Percentiles rank a stretch among this genome's conserved stretches.
Evolutionary conservation across 2,329 filamentous ascomycete genomes (phyloP).

Genomic region (Aspergillus niger): DNA sequence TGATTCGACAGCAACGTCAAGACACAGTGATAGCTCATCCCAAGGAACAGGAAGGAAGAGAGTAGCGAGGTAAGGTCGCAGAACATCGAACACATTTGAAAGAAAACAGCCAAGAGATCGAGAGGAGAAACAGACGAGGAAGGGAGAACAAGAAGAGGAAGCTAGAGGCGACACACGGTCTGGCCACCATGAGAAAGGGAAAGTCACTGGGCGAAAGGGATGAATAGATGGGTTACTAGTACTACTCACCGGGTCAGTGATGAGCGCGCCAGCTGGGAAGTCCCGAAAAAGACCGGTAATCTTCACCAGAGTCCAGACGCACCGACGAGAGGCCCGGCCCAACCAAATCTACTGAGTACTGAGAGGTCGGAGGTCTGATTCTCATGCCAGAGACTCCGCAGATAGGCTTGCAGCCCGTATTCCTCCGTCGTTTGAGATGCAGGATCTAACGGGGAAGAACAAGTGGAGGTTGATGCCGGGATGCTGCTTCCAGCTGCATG

Average conservation of each 20-base stretch:
- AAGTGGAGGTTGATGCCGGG: conserved; percentile 10
- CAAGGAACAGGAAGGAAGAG: conserved; percentile 4
- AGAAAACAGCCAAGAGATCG: neutral
- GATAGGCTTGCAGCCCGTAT: neutral
- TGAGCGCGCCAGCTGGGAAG: neutral
- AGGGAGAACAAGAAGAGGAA: neutral
- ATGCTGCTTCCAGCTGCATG: conserved; percentile 15
- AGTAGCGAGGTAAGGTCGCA: conserved; percentile 8
- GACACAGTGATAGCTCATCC: conserved; percentile 6
- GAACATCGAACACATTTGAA: conserved; percentile 1
- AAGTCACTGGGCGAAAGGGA: conserved; percentile 3
- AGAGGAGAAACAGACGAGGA: neutral
- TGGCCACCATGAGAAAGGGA: conserved; percentile 4
- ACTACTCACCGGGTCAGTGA: conserved; percentile 2
- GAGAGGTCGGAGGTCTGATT: neutral
- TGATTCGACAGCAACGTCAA: neutral
- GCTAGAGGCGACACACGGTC: conserved; percentile 4
- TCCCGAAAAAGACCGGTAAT: conserved; percentile 4
- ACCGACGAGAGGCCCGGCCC: conserved; percentile 1
- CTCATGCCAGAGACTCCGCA: neutral
- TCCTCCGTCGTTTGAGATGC: conserved; percentile 7
- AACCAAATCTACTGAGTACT: conserved; percentile 2
- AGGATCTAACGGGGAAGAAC: conserved; percentile 6
- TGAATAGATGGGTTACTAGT: conserved; percentile 1
- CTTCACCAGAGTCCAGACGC: conserved; percentile 4